Percentiles rank a stretch among this genome's conserved stretches.
Conservation (phyloP, 371 early-diverging fungal genomes). For the Mortierella sp. region DNA sequence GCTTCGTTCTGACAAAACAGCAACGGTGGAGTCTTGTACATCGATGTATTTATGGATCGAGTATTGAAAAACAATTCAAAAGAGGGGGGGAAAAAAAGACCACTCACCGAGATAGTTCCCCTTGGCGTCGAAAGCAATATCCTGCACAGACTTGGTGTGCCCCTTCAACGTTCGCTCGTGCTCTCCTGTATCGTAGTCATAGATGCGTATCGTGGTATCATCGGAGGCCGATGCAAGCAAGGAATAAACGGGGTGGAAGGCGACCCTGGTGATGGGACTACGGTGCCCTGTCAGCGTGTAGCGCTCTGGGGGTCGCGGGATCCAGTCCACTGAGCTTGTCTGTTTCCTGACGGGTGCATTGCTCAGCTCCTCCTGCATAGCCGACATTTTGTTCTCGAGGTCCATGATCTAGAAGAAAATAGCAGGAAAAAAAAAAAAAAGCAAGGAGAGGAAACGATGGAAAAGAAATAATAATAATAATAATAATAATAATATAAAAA, state of each 20-base stretch:
- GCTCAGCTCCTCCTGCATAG: conserved; percentile 80
- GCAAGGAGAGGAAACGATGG: conserved; percentile 1
- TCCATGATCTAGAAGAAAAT: conserved; percentile 80
- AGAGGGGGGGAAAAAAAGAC: not conserved
- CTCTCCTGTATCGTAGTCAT: conserved; percentile 92
- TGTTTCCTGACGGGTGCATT: conserved; percentile 73
- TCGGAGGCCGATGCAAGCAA: conserved; percentile 90
- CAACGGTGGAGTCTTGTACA: too few relatives aligned
- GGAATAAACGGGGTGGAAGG: conserved; percentile 89
- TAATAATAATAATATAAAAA: too few relatives aligned
- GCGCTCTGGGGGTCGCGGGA: conserved; percentile 86
- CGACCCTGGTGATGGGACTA: conserved; percentile 82
- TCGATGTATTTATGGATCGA: too few relatives aligned
- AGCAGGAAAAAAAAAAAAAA: not conserved
- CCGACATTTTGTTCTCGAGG: conserved; percentile 79
- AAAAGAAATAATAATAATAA: too few relatives aligned
- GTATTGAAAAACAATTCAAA: not conserved
- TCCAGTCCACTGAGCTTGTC: conserved; percentile 75
- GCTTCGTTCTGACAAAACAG: too few relatives aligned
- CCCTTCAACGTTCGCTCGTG: conserved; percentile 92
- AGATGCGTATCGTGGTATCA: conserved; percentile 90
- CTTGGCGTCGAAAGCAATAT: conserved; percentile 83
- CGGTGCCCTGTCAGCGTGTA: conserved; percentile 82
- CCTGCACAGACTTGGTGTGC: conserved; percentile 93
- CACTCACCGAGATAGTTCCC: conserved; percentile 74